Evolutionary conservation across 2,329 filamentous ascomycete species (phyloP).

Genomic region (Didymella exigua): DNA sequence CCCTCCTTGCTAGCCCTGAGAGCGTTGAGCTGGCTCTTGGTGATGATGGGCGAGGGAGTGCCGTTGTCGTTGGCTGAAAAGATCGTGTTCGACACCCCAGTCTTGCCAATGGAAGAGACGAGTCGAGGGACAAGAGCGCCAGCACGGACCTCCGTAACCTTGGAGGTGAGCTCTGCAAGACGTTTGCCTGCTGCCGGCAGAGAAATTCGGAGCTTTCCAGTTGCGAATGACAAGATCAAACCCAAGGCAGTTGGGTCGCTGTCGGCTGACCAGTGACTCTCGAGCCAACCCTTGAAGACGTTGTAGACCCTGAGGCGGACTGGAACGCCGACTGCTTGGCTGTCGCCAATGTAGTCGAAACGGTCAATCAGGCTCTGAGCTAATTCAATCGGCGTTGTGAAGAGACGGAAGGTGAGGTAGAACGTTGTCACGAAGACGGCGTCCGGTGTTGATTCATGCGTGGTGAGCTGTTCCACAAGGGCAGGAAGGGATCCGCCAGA

Average conservation of each 20-base stretch:
- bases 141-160: slow-evolving; percentile 73
- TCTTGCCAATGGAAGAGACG: slow-evolving; percentile 86
- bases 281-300: slow-evolving; percentile 95
- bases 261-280: slow-evolving; percentile 90
- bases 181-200: slow-evolving; percentile 80
- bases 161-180: slow-evolving; percentile 78
- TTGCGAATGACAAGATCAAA: slow-evolving; percentile 80
- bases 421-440: slow-evolving; percentile 91
- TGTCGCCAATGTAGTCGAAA: slow-evolving; percentile 88
- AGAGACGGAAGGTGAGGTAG: slow-evolving; percentile 93
- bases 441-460: slow-evolving; percentile 90
- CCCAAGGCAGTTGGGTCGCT: slow-evolving; percentile 77
- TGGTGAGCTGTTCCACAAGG: slow-evolving; percentile 91
- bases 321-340: slow-evolving; percentile 73
- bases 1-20: slow-evolving; percentile 77
- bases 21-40: slow-evolving; percentile 75
- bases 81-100: slow-evolving; percentile 73
- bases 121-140: slow-evolving; percentile 79
- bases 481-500: slow-evolving; percentile 88
- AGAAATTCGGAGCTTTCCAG: slow-evolving; percentile 68
- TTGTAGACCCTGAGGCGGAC: slow-evolving; percentile 94
- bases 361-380: slow-evolving; percentile 84
- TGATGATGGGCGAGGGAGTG: slow-evolving; percentile 71
- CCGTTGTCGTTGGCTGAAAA: slow-evolving; percentile 74
- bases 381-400: slow-evolving; percentile 80